Percentiles rank a stretch among this genome's conserved stretches.
phyloP scores from a whole-genome alignment of 2,329 filamentous ascomycete genomes.

The Xylariaceae sp. region DNA sequence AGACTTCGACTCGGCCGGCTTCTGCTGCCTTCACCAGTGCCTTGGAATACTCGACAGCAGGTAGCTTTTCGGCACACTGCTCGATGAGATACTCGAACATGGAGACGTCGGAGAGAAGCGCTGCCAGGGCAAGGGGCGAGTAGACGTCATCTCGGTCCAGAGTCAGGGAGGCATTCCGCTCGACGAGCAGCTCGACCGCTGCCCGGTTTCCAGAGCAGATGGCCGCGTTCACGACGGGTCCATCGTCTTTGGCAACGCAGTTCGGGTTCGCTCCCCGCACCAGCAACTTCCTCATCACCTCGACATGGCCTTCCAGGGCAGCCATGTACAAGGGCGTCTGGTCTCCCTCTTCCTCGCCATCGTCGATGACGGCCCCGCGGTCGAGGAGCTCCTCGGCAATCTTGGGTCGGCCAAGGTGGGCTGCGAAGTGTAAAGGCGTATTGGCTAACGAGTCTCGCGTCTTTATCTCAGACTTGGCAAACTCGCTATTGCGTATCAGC shows the following conservation, averaged over 20 bases:
- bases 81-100: slow-evolving; percentile 39
- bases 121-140: slow-evolving; percentile 35
- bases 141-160: slow-evolving; percentile 26
- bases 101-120: slow-evolving; percentile 33
- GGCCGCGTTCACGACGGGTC: slow-evolving; percentile 36
- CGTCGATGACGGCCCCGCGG: slow-evolving; percentile 30
- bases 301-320: slow-evolving; percentile 33
- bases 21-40: slow-evolving; percentile 36
- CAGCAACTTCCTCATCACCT: slow-evolving; percentile 37
- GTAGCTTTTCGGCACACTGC: slow-evolving; percentile 35
- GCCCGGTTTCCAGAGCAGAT: slow-evolving; percentile 38
- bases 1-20: slow-evolving; percentile 35
- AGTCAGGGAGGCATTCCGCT: slow-evolving; percentile 33
- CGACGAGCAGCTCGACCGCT: slow-evolving; percentile 36
- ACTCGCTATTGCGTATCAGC: slow-evolving; percentile 34
- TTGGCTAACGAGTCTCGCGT: slow-evolving; percentile 28
- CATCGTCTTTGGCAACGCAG: slow-evolving; percentile 24
- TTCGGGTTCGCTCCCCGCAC: slow-evolving; percentile 34
- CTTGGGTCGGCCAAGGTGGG: slow-evolving; percentile 29
- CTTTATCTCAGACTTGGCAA: slow-evolving; percentile 29
- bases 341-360: slow-evolving; percentile 28
- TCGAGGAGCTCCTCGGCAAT: slow-evolving; percentile 35
- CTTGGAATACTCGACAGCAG: slow-evolving; percentile 34
- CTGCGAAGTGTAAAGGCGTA: slow-evolving; percentile 33
- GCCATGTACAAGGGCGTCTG: slow-evolving; percentile 37